Evolutionary conservation across 176 grass and related monocot genomes (phyloP), one percentile per base, ranked within the genome.

Genomic region (Triticum monococcum): DNA sequence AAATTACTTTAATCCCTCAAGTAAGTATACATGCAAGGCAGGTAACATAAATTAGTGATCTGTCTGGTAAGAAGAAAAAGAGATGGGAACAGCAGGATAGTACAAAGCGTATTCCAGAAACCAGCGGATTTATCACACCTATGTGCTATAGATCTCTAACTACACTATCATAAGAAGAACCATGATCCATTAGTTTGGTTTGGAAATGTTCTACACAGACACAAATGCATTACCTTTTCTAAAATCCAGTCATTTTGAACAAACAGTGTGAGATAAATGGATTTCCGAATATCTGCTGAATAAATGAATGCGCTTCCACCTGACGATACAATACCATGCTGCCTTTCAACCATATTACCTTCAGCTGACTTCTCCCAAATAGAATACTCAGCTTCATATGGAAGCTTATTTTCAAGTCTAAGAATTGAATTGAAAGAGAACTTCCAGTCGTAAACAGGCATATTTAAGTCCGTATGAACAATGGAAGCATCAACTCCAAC

Each of bases 331-430:
- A 91, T 77, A 76, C 90, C 88, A 94, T 91, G 90, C 79, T 96
- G 96, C 79, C 88, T 91, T 84, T 98, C 93, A 61, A 96, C 92
- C 93, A 92, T 92, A 89, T 84, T 98, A 78, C 93, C 89, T 84
- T 94, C 92, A 83, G 14, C 11, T n/a, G 86, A 87, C 74, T 83
- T 95, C 90, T 98, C 93, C 96, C 93, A 98, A 80, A 98, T 88
- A 89, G 91, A 87, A 96, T 94, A 98, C 82, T 96, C 93, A 94
- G 91, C 82, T 87, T 96, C 91, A 60, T 81, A 91, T 8, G 96
- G 96, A 77, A 98, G 92, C 79, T 96, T 98, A 86, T 98, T 98
- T 92, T 98, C 96, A 81, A 98, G 89, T 78, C 93, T 89, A 78
- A 98, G 81, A 86, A 88, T 88, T 57, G 96, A 96, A 92, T 94